Base-by-base conservation (phyloP, 2,329 filamentous ascomycete species). In the Botrytis elliptica region DNA sequence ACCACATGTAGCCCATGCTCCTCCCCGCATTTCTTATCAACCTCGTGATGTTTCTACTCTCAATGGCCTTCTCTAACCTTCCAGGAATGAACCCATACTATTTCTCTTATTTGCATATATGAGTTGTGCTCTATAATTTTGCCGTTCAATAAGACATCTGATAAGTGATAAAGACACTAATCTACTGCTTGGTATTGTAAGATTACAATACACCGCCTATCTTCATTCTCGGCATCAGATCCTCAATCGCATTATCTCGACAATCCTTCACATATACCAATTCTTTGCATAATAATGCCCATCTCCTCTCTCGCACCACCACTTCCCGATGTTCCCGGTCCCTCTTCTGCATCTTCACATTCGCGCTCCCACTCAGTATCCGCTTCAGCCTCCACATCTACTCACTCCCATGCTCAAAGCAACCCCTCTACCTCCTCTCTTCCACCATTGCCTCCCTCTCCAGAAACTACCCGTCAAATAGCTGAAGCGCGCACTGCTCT, bases 401-500 rank as follows among this genome's bases (percentile, higher is more conserved):
- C 49, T 12, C 38, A 57, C 65, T 55, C 42, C 33, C 70, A 69
- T 72, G 33, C 55, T 73, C 36, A 57, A 74, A 55, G 63, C 62
- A n/a, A 63, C 66, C 49, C 55, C 64, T 68, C 70, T 38, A 64
- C 29, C 64, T 63, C 55, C 38, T 71, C 55, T 59, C 72, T 38
- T 22, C 72, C 70, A 25, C 46, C 71, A 18, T 69, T 72, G 8
- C 63, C 76, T 1, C 78, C 75, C 49, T 79, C 78, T 20, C 79
- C 79, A 7, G 77, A 79, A 72, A 76, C 79, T 16, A 64, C 66
- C 14, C 78, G 79, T n/a, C 80, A 80, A 79, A 84, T 90, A 33
- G 82, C 85, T 67, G 86, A 90, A 79, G 89, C 89, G 57, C 88
- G 89, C 76, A 82, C 84, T 44, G 88, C 88, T 14, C 84, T 91